Conservation (phyloP, 257 asterid genomes). For the Nicotiana sylvestris region DNA sequence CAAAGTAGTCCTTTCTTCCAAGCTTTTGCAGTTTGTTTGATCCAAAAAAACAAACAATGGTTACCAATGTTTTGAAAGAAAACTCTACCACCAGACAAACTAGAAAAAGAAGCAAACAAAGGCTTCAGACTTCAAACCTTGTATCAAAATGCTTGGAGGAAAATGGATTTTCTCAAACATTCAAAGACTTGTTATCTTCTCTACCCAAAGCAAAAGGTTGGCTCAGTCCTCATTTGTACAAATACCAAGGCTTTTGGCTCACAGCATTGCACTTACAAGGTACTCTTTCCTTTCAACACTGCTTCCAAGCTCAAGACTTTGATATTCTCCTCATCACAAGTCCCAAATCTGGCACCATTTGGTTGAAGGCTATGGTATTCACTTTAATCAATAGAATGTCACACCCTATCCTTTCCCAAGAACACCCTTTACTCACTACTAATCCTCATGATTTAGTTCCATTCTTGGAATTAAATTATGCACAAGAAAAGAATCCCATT, state of each 20-base stretch:
- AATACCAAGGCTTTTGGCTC: constrained; percentile 25
- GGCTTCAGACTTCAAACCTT: background rate
- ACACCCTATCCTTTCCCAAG: background rate
- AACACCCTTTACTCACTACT: constrained; percentile 9
- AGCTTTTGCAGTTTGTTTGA: background rate
- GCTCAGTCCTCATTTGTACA: constrained; percentile 15
- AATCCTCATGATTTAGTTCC: constrained; percentile 17
- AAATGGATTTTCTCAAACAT: background rate
- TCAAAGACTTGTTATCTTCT: background rate
- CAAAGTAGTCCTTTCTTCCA: background rate
- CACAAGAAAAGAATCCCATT: background rate
- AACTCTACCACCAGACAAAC: too few relatives aligned
- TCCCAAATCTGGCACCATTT: constrained; percentile 30
- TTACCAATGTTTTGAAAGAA: background rate
- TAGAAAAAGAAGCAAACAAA: background rate
- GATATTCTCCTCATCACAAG: constrained; percentile 21
- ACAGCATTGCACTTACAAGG: constrained; percentile 13
- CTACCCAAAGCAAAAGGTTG: constrained; percentile 25
- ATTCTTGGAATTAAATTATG: background rate
- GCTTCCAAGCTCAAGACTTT: constrained; percentile 14
- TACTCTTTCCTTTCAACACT: constrained; percentile 12
- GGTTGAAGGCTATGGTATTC: constrained; percentile 20
- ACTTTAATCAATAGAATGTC: background rate
- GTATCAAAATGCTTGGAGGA: constrained; percentile 2
- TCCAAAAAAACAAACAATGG: background rate